phyloP scores from a whole-genome alignment of 371 early-diverging fungal genomes.

The Apophysomyces ossiformis region DNA sequence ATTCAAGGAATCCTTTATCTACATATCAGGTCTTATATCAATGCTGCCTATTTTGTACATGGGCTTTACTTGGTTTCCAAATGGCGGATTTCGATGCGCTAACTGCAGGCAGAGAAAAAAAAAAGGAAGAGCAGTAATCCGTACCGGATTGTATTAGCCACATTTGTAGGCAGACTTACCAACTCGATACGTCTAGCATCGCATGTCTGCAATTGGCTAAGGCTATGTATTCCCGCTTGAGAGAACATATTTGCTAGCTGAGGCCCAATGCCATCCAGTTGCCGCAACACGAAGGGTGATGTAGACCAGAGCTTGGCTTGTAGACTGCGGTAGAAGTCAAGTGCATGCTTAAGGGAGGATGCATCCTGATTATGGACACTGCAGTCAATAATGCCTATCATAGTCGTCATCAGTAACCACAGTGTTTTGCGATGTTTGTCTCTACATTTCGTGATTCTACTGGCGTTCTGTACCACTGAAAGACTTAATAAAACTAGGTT shows the following conservation, averaged over 20 bases:
- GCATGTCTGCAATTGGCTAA: conserved; percentile 37
- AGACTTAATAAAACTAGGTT: conserved; percentile 30
- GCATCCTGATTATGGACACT: conserved; percentile 30
- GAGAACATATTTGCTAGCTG: conserved; percentile 35
- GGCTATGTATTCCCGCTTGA: conserved; percentile 35
- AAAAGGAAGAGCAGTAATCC: not conserved
- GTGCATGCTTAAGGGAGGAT: conserved; percentile 30
- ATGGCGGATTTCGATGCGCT: conserved; percentile 54
- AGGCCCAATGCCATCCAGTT: conserved; percentile 48
- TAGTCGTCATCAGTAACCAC: not conserved
- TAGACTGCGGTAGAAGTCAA: conserved; percentile 44
- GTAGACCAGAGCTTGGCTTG: conserved; percentile 48
- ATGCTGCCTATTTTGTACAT: not conserved
- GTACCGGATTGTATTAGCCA: not conserved
- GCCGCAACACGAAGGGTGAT: conserved; percentile 40
- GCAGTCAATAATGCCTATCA: conserved; percentile 48
- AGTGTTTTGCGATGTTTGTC: not conserved
- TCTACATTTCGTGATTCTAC: conserved; percentile 45
- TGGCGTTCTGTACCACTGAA: conserved; percentile 34
- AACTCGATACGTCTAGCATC: conserved; percentile 51
- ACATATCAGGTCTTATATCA: not conserved
- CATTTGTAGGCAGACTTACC: conserved; percentile 24
- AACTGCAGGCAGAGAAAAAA: conserved; percentile 28
- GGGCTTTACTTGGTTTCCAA: conserved; percentile 46
- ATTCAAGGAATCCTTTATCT: conserved; percentile 21